A percentile compares a stretch with the other conserved stretches of the same genome.
Conservation (phyloP, 1,284 basidiomycete genomes). For the Schizopora paradoxa region DNA sequence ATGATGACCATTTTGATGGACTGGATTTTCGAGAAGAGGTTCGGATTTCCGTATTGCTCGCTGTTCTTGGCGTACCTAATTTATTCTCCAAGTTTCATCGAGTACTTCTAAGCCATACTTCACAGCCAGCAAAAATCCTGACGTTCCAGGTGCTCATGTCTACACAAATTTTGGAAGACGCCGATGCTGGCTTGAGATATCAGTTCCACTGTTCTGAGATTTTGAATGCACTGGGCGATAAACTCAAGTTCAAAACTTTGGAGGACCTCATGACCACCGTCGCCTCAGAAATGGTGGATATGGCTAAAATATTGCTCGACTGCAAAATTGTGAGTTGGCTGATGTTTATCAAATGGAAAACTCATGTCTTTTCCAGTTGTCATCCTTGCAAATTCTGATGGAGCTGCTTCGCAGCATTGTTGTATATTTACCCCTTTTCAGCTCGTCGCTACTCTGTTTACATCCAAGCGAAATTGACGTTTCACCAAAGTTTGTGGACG, state of each 20-base stretch:
- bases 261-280: slow-evolving; percentile 12
- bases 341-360: no score
- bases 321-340: slow-evolving; percentile 14
- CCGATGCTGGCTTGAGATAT: slow-evolving; percentile 30
- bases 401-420: no score
- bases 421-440: no score
- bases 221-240: slow-evolving; percentile 15
- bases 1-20: slow-evolving; percentile 2
- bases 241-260: slow-evolving; percentile 6
- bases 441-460: no score
- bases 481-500: no score
- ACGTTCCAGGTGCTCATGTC: slow-evolving; percentile 57
- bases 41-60: slow-evolving; percentile 19
- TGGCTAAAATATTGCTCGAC: slow-evolving; percentile 14
- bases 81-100: slow-evolving; percentile 43
- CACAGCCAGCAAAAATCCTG: slow-evolving; percentile 31
- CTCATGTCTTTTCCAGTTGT: no score
- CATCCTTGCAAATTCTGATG: no score
- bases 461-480: no score
- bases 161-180: slow-evolving; percentile 27
- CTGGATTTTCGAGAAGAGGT: slow-evolving; percentile 56
- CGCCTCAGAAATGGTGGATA: slow-evolving; percentile 10
- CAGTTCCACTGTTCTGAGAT: slow-evolving; percentile 27
- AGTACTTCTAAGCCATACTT: slow-evolving; percentile 52
- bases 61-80: slow-evolving; percentile 6